phyloP scores from a whole-genome alignment of 345 rosid species.

The Bruguiera parviflora region DNA sequence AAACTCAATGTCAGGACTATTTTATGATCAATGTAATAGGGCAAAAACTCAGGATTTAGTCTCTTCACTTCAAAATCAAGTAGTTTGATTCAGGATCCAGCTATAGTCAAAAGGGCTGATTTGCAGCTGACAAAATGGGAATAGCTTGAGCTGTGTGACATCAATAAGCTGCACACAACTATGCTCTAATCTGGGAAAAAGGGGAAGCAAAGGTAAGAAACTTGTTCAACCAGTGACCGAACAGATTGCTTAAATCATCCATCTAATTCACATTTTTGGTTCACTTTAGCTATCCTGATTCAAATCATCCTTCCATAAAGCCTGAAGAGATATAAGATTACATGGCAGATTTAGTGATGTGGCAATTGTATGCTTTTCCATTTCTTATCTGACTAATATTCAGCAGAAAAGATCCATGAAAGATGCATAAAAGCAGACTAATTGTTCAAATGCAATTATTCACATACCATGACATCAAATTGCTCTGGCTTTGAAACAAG shows the following conservation, averaged over 20 bases:
- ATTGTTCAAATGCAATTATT: background rate
- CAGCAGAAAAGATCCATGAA: background rate
- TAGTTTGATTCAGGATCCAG: too few relatives aligned
- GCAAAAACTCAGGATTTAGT: background rate
- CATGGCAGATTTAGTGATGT: background rate
- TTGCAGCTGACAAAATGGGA: too few relatives aligned
- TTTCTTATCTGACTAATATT: background rate
- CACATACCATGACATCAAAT: slow-evolving; percentile 93
- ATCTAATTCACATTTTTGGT: too few relatives aligned
- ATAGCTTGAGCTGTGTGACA: too few relatives aligned
- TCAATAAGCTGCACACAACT: too few relatives aligned
- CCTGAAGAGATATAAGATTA: background rate
- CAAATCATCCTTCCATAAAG: background rate
- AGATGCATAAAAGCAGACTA: background rate
- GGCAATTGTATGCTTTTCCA: background rate
- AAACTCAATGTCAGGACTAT: background rate
- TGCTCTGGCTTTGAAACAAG: slow-evolving; percentile 98
- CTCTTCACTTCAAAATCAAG: too few relatives aligned
- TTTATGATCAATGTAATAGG: background rate
- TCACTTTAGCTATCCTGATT: too few relatives aligned
- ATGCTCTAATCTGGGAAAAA: too few relatives aligned
- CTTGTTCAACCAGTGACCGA: too few relatives aligned
- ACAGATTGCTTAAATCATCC: too few relatives aligned
- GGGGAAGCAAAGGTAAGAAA: too few relatives aligned
- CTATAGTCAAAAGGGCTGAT: too few relatives aligned